These are phyloP conservation scores for Potentilla sterilis DNA, from an alignment of 306 rosid genomes.

Conservation along the genomic window DNA sequence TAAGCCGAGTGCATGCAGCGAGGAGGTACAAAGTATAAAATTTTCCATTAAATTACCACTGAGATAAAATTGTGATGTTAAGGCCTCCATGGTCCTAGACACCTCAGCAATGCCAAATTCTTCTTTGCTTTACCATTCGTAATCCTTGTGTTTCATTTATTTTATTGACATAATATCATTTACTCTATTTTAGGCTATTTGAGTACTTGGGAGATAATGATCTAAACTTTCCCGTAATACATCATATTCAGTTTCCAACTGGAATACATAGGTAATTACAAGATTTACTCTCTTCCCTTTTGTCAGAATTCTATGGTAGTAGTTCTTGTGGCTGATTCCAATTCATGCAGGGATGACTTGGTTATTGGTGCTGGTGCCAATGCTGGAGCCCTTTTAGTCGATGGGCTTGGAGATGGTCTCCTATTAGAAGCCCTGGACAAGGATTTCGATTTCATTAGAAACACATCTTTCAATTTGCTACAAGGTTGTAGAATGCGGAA, in stretches of 20 bases:
- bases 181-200: conserved; percentile 54
- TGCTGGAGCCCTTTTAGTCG: conserved; percentile 92
- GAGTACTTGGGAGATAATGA: conserved; percentile 75
- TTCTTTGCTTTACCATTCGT: background rate
- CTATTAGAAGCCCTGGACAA: conserved; percentile 78
- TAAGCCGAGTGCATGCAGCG: conserved; percentile 90
- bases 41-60: background rate
- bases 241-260: conserved; percentile 81
- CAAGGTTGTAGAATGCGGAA: conserved; percentile 99
- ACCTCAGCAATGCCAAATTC: background rate
- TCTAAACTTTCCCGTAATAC: conserved; percentile 81
- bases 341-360: conserved; percentile 74
- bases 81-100: background rate
- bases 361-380: conserved; percentile 90
- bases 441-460: conserved; percentile 83
- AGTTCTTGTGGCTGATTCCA: conserved; percentile 15
- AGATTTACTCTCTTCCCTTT: conserved; percentile 2
- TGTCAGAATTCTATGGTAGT: conserved; percentile 11
- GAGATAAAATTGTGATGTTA: background rate
- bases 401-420: conserved; percentile 96
- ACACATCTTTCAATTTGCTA: conserved; percentile 92
- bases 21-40: conserved; percentile 53
- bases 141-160: background rate
- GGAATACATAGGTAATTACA: conserved; percentile 73
- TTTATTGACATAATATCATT: background rate